A percentile compares a stretch with the other conserved stretches of the same genome.
phyloP scores from a whole-genome alignment of 352 stramenopile genomes.

The Globisporangium yorkense region DNA sequence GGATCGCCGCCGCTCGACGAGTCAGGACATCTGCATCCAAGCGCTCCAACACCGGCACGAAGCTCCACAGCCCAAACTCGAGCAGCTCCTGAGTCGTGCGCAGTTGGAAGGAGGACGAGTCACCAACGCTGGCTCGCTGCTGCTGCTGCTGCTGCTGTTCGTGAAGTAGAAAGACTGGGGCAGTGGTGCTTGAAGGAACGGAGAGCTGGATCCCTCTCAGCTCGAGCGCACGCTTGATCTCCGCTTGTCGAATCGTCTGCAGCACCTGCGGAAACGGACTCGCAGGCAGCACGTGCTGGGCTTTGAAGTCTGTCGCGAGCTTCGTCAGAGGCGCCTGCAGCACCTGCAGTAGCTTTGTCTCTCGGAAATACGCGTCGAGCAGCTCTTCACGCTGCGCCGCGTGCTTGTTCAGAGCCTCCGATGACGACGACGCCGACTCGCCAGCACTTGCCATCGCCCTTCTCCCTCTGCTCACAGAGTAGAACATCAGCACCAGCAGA shows the following conservation, averaged over 20 bases:
- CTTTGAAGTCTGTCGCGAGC: slow-evolving; percentile 23
- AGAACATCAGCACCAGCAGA: neutral
- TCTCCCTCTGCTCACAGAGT: neutral
- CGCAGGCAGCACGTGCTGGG: slow-evolving; percentile 21
- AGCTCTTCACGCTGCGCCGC: slow-evolving; percentile 22
- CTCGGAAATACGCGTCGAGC: slow-evolving; percentile 36
- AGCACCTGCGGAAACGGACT: slow-evolving; percentile 37
- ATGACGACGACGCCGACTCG: neutral
- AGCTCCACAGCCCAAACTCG: slow-evolving; percentile 21
- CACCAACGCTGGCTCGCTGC: neutral
- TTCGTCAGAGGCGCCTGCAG: slow-evolving; percentile 22
- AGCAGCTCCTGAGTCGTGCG: slow-evolving; percentile 19
- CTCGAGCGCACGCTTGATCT: slow-evolving; percentile 15
- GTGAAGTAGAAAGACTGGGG: slow-evolving; percentile 7
- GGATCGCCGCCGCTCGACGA: neutral
- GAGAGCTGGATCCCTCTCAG: slow-evolving; percentile 2
- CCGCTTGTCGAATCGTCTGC: slow-evolving; percentile 20
- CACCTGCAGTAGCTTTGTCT: slow-evolving; percentile 32
- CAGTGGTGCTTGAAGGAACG: neutral
- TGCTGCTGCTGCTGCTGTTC: slow-evolving; percentile 16
- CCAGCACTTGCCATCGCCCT: neutral
- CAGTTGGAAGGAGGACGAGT: slow-evolving; percentile 8
- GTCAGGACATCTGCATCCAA: neutral
- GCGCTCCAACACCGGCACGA: slow-evolving; percentile 12
- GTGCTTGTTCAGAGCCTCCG: slow-evolving; percentile 13